A percentile compares a stretch with the other conserved stretches of the same genome.
phyloP scores from a whole-genome alignment of 768 basidiomycete species.

The Amylocystis lapponica region DNA sequence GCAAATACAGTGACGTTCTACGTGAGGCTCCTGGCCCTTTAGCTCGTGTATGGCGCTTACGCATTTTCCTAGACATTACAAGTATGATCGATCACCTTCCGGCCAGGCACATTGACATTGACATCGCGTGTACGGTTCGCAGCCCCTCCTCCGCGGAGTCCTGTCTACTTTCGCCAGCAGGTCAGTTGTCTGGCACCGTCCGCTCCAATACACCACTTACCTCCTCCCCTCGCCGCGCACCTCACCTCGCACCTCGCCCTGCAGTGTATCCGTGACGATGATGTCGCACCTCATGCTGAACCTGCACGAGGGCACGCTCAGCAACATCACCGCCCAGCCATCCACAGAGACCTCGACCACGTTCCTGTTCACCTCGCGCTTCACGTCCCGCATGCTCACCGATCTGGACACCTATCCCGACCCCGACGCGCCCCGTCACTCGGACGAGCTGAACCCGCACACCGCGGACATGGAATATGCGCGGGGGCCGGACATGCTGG shows the following conservation, averaged over 20 bases:
- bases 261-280: constrained; percentile 44
- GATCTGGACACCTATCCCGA: background rate
- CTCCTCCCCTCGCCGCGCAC: background rate
- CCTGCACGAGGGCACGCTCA: constrained; percentile 32
- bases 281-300: constrained; percentile 55
- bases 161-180: constrained; percentile 46
- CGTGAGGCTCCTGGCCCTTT: constrained; percentile 15
- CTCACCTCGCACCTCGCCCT: background rate
- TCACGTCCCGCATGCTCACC: constrained; percentile 8
- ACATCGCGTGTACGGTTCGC: background rate
- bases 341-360: constrained; percentile 12
- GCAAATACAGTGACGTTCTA: constrained; percentile 42
- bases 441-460: too few species aligned
- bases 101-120: background rate
- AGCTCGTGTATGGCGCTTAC: background rate
- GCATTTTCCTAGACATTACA: constrained; percentile 3
- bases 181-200: too few species aligned
- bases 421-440: too few species aligned
- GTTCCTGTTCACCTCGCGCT: constrained; percentile 16
- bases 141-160: constrained; percentile 42
- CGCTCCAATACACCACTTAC: background rate
- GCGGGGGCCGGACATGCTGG: too few species aligned
- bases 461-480: too few species aligned
- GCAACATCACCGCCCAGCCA: constrained; percentile 4
- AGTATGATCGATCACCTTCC: background rate